Conservation (phyloP, 345 rosid genomes). For the Raphanus sativus region DNA sequence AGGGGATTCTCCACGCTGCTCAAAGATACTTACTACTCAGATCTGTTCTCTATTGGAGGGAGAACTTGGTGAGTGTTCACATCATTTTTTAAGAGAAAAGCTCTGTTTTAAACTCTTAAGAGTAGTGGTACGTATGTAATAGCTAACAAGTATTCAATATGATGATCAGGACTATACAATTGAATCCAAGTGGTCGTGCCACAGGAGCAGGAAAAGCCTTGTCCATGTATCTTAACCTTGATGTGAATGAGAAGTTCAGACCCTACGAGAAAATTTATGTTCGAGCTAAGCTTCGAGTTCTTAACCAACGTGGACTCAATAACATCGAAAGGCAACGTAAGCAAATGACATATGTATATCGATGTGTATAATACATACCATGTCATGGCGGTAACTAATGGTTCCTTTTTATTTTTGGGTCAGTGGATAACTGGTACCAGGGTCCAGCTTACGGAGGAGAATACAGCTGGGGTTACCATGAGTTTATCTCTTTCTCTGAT, state of each 20-base stretch:
- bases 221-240: not conserved
- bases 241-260: not conserved
- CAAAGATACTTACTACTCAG: not conserved
- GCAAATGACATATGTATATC: not conserved
- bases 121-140: not conserved
- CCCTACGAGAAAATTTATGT: slow-evolving; percentile 10
- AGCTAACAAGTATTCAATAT: not conserved
- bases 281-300: slow-evolving; percentile 2
- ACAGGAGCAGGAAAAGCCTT: not conserved
- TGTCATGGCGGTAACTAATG: not conserved
- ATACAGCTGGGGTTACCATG: slow-evolving; percentile 2
- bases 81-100: not conserved
- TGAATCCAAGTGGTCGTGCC: not conserved
- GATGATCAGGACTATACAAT: slow-evolving; percentile 12
- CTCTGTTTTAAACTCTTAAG: not conserved
- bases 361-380: not conserved
- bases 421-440: slow-evolving; percentile 15
- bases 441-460: not conserved
- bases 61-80: slow-evolving; percentile 14
- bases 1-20: not conserved
- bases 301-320: slow-evolving; percentile 1
- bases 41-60: slow-evolving; percentile 10
- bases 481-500: slow-evolving; percentile 3
- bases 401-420: not conserved
- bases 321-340: not conserved